Conservation (phyloP, 495 filamentous ascomycete species). For the Aspergillus asperescens region DNA sequence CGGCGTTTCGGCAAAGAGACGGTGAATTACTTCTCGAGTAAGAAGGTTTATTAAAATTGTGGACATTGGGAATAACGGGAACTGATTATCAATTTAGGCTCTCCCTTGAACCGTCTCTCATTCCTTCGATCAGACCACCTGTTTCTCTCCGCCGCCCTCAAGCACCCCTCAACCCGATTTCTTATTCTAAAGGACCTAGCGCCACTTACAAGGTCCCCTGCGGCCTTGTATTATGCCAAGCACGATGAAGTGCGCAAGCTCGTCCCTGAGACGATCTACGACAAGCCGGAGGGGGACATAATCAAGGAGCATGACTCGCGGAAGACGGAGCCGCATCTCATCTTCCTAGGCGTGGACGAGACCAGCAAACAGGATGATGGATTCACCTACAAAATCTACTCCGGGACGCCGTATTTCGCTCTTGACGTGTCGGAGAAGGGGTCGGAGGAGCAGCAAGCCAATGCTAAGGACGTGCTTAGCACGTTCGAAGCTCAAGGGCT, state of each 20-base stretch:
- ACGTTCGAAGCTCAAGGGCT: conserved; percentile 54
- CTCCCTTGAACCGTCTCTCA: conserved; percentile 71
- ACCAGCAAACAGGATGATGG: conserved; percentile 43
- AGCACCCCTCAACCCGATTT: conserved; percentile 64
- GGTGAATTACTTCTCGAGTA: conserved; percentile 91
- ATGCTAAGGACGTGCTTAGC: conserved; percentile 44
- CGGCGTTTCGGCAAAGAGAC: conserved; percentile 86
- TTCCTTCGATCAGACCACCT: conserved; percentile 76
- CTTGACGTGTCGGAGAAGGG: conserved; percentile 79
- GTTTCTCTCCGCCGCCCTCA: conserved; percentile 73
- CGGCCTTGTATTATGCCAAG: conserved; percentile 56
- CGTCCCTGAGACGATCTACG: conserved; percentile 67
- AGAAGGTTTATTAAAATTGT: conserved; percentile 11
- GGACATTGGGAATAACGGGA: background rate
- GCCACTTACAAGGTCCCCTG: conserved; percentile 58
- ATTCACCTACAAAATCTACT: conserved; percentile 57
- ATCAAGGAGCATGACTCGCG: conserved; percentile 70
- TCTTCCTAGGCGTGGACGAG: conserved; percentile 89
- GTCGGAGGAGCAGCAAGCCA: conserved; percentile 43
- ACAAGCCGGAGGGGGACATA: conserved; percentile 64
- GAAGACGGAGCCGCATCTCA: conserved; percentile 56
- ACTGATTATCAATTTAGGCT: conserved; percentile 43
- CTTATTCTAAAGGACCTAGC: conserved; percentile 73
- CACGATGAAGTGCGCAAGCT: conserved; percentile 61
- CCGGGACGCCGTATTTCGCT: conserved; percentile 78